These are phyloP conservation scores for Microdochium bolleyi DNA, from an alignment of 2,329 filamentous ascomycete species.

Conservation along the genomic window DNA sequence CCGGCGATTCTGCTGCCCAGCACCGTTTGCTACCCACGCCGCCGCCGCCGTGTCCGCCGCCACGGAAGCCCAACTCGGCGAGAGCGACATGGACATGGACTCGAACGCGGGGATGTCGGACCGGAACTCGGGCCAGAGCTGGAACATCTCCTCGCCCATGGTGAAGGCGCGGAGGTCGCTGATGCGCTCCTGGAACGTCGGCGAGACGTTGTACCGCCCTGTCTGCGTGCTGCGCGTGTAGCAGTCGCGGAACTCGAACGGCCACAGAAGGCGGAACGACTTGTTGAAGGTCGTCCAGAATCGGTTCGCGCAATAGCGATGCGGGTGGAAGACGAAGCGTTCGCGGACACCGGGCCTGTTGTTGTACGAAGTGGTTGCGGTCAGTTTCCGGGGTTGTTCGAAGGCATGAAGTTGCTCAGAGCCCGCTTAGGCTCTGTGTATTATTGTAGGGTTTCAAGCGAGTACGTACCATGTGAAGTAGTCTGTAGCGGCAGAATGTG, in stretches of 20 bases:
- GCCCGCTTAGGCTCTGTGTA: too few species aligned
- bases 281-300: not conserved
- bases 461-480: not conserved
- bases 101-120: constrained; percentile 4
- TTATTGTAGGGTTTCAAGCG: too few species aligned
- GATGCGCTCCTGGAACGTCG: not conserved
- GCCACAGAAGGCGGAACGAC: not conserved
- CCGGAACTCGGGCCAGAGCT: constrained; percentile 1
- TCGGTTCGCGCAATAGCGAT: not conserved
- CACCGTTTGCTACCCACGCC: too few species aligned
- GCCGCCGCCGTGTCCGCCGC: not conserved
- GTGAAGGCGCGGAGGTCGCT: not conserved
- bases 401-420: too few species aligned
- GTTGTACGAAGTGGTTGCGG: too few species aligned
- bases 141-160: not conserved
- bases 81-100: not conserved
- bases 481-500: not conserved
- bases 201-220: constrained; percentile 1
- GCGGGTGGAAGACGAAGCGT: constrained; percentile 1
- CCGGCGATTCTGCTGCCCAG: too few species aligned
- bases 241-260: constrained; percentile 1
- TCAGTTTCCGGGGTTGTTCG: too few species aligned
- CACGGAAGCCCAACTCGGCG: not conserved
- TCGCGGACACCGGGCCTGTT: constrained; percentile 1
- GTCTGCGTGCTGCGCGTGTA: not conserved